Base-by-base conservation (phyloP, 2,329 filamentous ascomycete species). In the Eurotiales sp. region DNA sequence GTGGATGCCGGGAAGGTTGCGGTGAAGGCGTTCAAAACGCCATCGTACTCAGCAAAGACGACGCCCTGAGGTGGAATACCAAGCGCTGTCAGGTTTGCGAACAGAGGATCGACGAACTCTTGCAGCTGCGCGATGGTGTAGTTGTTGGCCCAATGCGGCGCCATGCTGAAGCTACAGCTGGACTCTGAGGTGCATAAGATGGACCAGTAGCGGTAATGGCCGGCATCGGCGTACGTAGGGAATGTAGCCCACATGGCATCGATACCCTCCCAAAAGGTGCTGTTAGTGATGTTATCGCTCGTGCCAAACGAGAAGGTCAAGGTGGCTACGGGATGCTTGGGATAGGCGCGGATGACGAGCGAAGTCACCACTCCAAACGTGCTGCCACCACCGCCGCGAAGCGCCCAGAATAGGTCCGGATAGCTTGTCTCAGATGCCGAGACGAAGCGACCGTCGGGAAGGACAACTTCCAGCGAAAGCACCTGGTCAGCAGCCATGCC, bases 401-500 rank as follows among this genome's bases (percentile, higher is more conserved):
- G 61, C 17, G 76, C 77, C 70, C 72, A 77, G 62, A 77, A 79
- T 1, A 79, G 64, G 50, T 77, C 74, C 5, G 52, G 44, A 47
- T 56, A 50, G 19, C 51, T 51, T 15, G 47, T 56, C 17, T 41
- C 36, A 17, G 58, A 59, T 5, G 46, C 50, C 8, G 44, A 22
- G 19, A 44, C 27, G 22, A 46, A 40, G 7, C 44, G 15, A 14
- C 50, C 50, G 32, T 52, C 60, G 0, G 73, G 77, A 8, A 76
- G 79, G n/a, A 86, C 72, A 1, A 83, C 78, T 53, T 82, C 73
- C 48, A 72, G 79, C 53, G 78, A 72, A 2, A 86, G 69, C 0
- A 77, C 73, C 46, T 86, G 77, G 56, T 86, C 83, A 0, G 81
- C 81, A 8, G 67, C 78, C 0, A 87, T 70, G 5, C 84, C 50